These are phyloP conservation scores for Spinellus fusiger DNA, from an alignment of 192 early-diverging fungal genomes.

Conservation along the genomic window DNA sequence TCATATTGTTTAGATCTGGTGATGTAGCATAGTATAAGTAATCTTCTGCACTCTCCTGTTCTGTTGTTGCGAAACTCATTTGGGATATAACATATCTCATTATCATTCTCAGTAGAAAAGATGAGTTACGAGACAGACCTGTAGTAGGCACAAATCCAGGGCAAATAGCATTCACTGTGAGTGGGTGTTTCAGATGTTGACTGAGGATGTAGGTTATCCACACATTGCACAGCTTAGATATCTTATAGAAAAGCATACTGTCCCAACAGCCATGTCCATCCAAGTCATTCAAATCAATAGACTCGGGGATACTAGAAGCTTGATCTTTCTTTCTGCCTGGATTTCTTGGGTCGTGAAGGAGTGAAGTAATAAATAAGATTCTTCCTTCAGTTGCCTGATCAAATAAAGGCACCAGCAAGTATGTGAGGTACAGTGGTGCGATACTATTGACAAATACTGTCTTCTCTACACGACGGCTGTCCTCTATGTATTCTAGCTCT, in stretches of 20 bases:
- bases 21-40: conserved; percentile 21
- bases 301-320: neutral
- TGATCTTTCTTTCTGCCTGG: neutral
- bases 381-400: conserved; percentile 5
- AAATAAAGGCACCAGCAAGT: conserved; percentile 11
- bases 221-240: conserved; percentile 11
- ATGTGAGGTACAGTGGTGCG: conserved; percentile 12
- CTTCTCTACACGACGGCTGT: conserved; percentile 6
- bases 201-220: conserved; percentile 6
- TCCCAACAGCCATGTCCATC: conserved; percentile 12
- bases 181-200: neutral
- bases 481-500: neutral
- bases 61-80: conserved; percentile 10
- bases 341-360: conserved; percentile 10
- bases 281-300: conserved; percentile 3
- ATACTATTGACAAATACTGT: conserved; percentile 17
- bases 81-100: conserved; percentile 1
- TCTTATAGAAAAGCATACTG: conserved; percentile 14
- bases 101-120: neutral
- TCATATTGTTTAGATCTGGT: neutral
- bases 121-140: conserved; percentile 5
- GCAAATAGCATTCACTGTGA: neutral
- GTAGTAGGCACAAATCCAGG: conserved; percentile 28
- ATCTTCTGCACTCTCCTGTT: conserved; percentile 4
- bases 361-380: conserved; percentile 12